Base-by-base conservation (phyloP, 73 alveolate species). In the Paramecium primaurelia region DNA sequence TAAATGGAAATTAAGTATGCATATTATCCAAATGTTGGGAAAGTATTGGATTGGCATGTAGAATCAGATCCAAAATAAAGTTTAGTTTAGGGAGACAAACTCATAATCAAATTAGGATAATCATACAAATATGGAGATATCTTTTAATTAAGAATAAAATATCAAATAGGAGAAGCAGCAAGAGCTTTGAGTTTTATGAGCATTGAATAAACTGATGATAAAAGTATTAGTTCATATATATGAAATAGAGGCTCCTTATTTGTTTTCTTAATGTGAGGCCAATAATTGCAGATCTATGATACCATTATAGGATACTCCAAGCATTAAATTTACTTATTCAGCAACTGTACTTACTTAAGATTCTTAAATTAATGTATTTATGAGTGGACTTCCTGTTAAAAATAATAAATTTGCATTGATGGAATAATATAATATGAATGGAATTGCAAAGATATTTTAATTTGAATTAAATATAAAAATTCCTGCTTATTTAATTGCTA, bases 221-320 rank as follows among this genome's bases (percentile, higher is more conserved):
- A 96, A 93, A 86, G 94, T 26, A 85, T 11, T 16, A 37, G 40
- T 73, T 0, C 32, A 5, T 18, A 54, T 54, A 4, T 9, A 30
- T n/a, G 14, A n/a, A 2, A 36, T 73, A 73, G 87, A 30, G 59
- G 59, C 93, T 45, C 99, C 99, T 25, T 97, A 94, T 83, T 80
- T 97, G 86, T 99, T 93, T 92, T 97, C 99, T 51, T 98, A 96
- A 87, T 97, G 99, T 73, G 98, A 96, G 92, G 95, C 99, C 45
- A 98, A 95, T 47, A 96, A 92, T 59, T 97, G 99, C 54, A 92
- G 99, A 84, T 93, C 98, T 6, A 73, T 99, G 60, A 93, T 98
- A 51, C 99, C 99, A 8, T 92, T 97, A 73, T 97, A 98, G 92
- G 99, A 99, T 86, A 98, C 99, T 8, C 99, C 99, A 11, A 88